A percentile compares a stretch with the other conserved stretches of the same genome.
These are phyloP conservation scores for Paecilomyces dactylethromorphus DNA, from an alignment of 2,329 filamentous ascomycete species.

Conservation along the genomic window DNA sequence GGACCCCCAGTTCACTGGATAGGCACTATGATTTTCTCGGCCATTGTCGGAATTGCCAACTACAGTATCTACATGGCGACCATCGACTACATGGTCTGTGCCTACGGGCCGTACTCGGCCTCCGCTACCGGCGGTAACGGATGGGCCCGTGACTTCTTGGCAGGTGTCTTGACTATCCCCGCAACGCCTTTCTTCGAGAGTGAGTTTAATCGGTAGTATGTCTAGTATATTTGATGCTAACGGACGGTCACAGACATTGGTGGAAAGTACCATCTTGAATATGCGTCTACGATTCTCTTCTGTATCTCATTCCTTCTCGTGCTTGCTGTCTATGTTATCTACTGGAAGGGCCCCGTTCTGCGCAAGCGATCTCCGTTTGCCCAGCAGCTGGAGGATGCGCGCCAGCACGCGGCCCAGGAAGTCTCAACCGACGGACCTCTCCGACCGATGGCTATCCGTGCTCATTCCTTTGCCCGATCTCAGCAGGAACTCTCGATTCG, in stretches of 20 bases:
- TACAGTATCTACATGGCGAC: constrained; percentile 59
- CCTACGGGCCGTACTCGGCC: constrained; percentile 60
- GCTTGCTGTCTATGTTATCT: constrained; percentile 59
- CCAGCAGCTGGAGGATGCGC: constrained; percentile 50
- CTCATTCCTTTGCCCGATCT: constrained; percentile 32
- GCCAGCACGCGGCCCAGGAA: constrained; percentile 22
- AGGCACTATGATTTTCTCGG: constrained; percentile 53
- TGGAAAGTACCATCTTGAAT: constrained; percentile 49
- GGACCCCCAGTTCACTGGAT: constrained; percentile 57
- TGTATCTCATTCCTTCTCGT: constrained; percentile 57
- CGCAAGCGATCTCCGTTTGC: constrained; percentile 59
- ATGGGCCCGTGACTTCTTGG: constrained; percentile 59
- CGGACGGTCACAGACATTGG: constrained; percentile 41
- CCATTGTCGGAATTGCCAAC: constrained; percentile 59
- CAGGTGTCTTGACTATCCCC: constrained; percentile 57
- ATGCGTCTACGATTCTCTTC: constrained; percentile 59
- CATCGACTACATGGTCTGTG: constrained; percentile 63
- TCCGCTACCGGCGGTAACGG: constrained; percentile 63
- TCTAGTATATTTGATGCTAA: constrained; percentile 4
- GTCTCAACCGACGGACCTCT: constrained; percentile 14
- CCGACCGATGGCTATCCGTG: constrained; percentile 22
- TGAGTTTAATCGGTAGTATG: constrained; percentile 18
- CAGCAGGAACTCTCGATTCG: constrained; percentile 32
- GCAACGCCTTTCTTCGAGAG: constrained; percentile 46
- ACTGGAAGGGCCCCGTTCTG: constrained; percentile 56